Base-by-base conservation (phyloP, 148 eudicot genomes). In the Diospyros lotus region DNA sequence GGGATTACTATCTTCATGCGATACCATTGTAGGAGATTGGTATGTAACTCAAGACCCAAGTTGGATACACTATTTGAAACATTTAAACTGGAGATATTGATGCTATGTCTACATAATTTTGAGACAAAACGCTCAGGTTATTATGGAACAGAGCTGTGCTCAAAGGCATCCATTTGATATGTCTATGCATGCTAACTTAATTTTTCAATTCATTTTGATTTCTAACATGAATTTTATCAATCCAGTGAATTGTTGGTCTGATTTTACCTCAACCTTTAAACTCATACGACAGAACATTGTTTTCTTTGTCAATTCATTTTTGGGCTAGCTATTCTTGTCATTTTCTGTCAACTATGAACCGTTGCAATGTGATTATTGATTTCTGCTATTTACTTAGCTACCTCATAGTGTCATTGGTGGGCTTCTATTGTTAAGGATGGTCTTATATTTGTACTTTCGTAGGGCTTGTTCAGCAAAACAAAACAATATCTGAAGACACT, bases 401-500 rank as follows among this genome's bases (percentile, higher is more conserved):
- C 38, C 18, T 14, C 75, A 4, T 55, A 39, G 14, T 52, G 60
- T 7, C 5, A 53, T 71, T 43, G 5, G 28, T 11, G 2, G 9
- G 4, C 13, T 59, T 53, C 14, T 11, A 11, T 11, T 17, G 55
- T 54, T 12, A 14, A 43, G 1, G 7, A 15, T n/a, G 11, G 41
- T 50, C 8, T 14, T 14, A 48, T 42, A 56, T 14, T 60, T 65
- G 13, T 50, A 59, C n/a, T 75, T 65, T 2, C 2, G 72, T 68
- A 91, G 97, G 75, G 64, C 50, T 72, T 81, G 84, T 83, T 67
- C 78, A 73, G 67, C 85, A 82, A 45, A 80, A 73, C 39, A 77
- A 84, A 80, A 75, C 79, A n/a, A 81, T 92, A 51, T 84, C 88
- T 9, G 87, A 77, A 65, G 91, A 82, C 43, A 58, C 82, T 60